phyloP scores from a whole-genome alignment of 2,329 filamentous ascomycete species.

The Microsporum audouinii region DNA sequence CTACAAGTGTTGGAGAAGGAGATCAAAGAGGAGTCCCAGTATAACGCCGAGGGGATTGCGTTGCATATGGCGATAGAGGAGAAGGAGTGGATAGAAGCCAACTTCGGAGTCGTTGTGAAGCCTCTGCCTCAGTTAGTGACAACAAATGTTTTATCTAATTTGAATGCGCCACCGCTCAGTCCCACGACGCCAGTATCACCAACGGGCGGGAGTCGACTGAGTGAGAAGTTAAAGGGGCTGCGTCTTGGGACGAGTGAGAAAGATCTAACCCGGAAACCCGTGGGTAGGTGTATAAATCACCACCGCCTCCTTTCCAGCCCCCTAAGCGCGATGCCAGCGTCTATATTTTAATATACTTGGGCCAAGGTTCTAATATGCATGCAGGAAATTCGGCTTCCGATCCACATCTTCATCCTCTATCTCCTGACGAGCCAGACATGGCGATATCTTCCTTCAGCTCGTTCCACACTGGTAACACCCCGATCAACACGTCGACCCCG shows the following conservation, averaged over 20 bases:
- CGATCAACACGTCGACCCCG: conserved; percentile 14
- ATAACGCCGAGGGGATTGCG: conserved; percentile 70
- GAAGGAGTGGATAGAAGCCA: conserved; percentile 71
- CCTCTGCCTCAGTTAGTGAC: conserved; percentile 27
- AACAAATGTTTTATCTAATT: conserved; percentile 24
- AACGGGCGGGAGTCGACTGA: conserved; percentile 54
- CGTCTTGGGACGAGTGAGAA: conserved; percentile 62
- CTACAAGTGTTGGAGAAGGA: conserved; percentile 64
- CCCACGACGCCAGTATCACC: conserved; percentile 51
- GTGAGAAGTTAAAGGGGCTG: conserved; percentile 68
- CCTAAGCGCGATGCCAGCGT: background rate
- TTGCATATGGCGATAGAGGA: conserved; percentile 75
- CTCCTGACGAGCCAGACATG: conserved; percentile 52
- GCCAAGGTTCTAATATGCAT: background rate
- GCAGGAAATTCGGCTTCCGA: conserved; percentile 11
- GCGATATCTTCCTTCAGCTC: conserved; percentile 52
- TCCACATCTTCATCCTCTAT: conserved; percentile 40
- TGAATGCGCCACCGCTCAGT: conserved; percentile 20
- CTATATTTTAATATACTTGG: background rate
- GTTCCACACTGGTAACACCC: conserved; percentile 39
- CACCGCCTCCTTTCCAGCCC: background rate
- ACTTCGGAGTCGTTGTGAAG: conserved; percentile 53
- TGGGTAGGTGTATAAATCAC: conserved; percentile 37
- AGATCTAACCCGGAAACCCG: conserved; percentile 46
- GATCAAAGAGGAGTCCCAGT: conserved; percentile 59